Evolutionary conservation across 345 rosid species (phyloP).

Genomic region (Chamaenerion angustifolium): DNA sequence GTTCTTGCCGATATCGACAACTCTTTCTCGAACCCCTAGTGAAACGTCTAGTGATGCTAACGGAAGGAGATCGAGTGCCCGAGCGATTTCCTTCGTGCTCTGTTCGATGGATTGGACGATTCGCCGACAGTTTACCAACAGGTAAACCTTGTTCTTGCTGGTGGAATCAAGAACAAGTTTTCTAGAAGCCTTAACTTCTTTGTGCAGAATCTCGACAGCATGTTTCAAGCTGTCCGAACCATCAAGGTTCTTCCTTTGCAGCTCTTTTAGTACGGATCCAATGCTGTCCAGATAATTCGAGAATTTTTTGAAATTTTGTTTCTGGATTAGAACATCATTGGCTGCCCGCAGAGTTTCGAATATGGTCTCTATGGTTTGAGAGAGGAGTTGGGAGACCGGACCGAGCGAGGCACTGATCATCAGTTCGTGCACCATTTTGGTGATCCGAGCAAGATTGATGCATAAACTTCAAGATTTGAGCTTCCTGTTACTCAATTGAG

Average conservation of each 20-base stretch:
- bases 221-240: constrained; percentile 29
- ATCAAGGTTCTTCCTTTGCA: constrained; percentile 20
- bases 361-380: constrained; percentile 29
- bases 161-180: constrained; percentile 29
- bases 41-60: constrained; percentile 45
- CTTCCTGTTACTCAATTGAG: too few relatives aligned
- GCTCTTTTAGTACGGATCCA: constrained; percentile 39
- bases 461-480: too few relatives aligned
- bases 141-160: constrained; percentile 49
- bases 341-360: constrained; percentile 23
- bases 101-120: constrained; percentile 26
- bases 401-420: constrained; percentile 18
- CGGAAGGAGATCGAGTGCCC: constrained; percentile 43
- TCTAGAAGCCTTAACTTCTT: constrained; percentile 37
- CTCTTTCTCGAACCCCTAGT: constrained; percentile 25
- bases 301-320: constrained; percentile 42
- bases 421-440: constrained; percentile 27
- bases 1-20: constrained; percentile 19
- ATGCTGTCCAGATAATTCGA: constrained; percentile 32
- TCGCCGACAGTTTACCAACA: constrained; percentile 39
- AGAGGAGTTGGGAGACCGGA: constrained; percentile 30
- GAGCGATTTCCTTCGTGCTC: constrained; percentile 32
- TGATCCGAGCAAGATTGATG: too few relatives aligned
- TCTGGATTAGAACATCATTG: constrained; percentile 31
- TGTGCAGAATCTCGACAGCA: constrained; percentile 36